Evolutionary conservation across 2,329 filamentous ascomycete genomes (phyloP).

Genomic region (Emericellopsis cladophorae): DNA sequence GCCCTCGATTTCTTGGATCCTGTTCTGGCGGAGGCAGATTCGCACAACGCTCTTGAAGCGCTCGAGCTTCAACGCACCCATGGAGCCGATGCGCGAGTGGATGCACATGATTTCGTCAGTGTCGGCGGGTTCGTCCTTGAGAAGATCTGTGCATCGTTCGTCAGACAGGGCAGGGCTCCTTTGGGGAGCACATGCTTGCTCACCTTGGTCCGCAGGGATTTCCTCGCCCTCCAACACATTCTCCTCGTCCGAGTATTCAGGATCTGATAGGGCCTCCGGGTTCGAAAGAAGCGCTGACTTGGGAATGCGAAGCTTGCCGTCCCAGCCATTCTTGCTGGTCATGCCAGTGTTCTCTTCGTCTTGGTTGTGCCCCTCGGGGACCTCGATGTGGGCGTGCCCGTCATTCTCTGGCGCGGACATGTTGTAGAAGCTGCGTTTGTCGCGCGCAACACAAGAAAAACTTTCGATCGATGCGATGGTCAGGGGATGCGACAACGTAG

Average conservation of each 20-base stretch:
- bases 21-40: conserved; percentile 87
- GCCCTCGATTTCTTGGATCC: conserved; percentile 68
- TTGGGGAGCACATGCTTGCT: conserved; percentile 4
- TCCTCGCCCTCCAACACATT: conserved; percentile 58
- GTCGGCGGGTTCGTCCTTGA: conserved; percentile 46
- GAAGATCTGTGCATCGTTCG: conserved; percentile 31
- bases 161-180: too few species aligned
- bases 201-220: conserved; percentile 74
- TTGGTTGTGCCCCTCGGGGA: conserved; percentile 29
- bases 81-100: conserved; percentile 73
- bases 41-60: conserved; percentile 66
- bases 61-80: conserved; percentile 66
- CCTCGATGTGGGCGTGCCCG: conserved; percentile 32
- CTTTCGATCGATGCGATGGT: too few species aligned
- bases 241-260: conserved; percentile 68
- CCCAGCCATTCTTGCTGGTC: conserved; percentile 61
- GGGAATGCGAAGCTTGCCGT: conserved; percentile 68
- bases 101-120: conserved; percentile 76
- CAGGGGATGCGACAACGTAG: background rate
- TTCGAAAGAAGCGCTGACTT: conserved; percentile 52
- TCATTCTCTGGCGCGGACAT: conserved; percentile 11
- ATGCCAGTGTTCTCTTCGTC: conserved; percentile 31
- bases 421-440: conserved; percentile 13
- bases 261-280: conserved; percentile 71
- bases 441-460: background rate